Percentiles rank a stretch among this genome's conserved stretches.
Conservation (phyloP, 75 land plant genomes). For the Pinus albicaulis region DNA sequence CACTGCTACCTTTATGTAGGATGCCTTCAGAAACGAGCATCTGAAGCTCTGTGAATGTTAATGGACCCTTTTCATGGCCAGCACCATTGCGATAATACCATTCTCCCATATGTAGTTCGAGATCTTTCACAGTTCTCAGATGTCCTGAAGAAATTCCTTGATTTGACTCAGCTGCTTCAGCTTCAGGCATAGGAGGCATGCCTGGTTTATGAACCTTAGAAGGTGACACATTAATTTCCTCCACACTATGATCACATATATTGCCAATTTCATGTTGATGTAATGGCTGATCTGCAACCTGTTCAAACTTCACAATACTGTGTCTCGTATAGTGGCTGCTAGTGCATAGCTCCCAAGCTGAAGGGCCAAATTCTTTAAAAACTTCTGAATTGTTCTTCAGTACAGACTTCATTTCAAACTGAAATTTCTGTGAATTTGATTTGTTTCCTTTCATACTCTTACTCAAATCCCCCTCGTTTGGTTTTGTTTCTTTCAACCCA, state of each 20-base stretch:
- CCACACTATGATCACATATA: conserved; percentile 21
- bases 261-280: conserved; percentile 12
- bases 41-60: conserved; percentile 51
- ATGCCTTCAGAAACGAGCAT: conserved; percentile 46
- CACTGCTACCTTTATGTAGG: conserved; percentile 58
- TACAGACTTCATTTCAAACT: conserved; percentile 1
- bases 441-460: conserved; percentile 29
- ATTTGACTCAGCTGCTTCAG: background rate
- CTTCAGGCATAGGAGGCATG: conserved; percentile 9
- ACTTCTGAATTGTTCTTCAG: background rate
- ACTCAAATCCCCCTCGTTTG: background rate
- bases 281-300: conserved; percentile 25
- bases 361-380: background rate
- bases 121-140: conserved; percentile 50
- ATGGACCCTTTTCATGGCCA: conserved; percentile 89
- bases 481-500: background rate
- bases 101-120: conserved; percentile 63
- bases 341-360: background rate
- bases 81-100: conserved; percentile 90
- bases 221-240: conserved; percentile 27
- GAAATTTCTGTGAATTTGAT: background rate
- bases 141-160: conserved; percentile 33
- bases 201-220: conserved; percentile 19
- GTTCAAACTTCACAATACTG: conserved; percentile 22
- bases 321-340: conserved; percentile 7